Base-by-base conservation (phyloP, 257 asterid species). In the Mentha longifolia region DNA sequence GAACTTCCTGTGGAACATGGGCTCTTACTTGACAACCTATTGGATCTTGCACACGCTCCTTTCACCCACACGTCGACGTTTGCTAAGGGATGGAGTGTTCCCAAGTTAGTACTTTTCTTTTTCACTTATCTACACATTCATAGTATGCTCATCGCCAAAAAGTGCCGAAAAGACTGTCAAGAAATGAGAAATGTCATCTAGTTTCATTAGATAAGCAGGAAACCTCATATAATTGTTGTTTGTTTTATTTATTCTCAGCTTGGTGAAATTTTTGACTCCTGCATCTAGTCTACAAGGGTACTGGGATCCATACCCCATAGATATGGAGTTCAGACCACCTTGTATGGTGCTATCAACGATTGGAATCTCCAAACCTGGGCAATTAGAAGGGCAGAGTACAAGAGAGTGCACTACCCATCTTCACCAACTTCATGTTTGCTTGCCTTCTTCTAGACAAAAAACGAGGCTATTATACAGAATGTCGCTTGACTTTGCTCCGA, bases 21-120 rank as follows among this genome's bases (percentile, higher is more conserved):
- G 47, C 80, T 93, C 20, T 89, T 93, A 16, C 78, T 93, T 33
- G 98, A 93, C 91, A 93, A 93, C 82, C 95, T 93, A 74, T 81
- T 93, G 87, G 98, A 93, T 85, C 94, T 93, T 66, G 97, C 98
- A 71, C 98, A 93, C 76, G 98, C 98, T 50, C 98, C 97, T 62
- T 93, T 93, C 77, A 91, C 96, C 7, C 98, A 93, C 74, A 89
- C 98, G 33, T 93, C 98, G 25, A 93, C 98, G 2, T 93, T 93
- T 70, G 97, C 98, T 39, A 93, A 93, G 83, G 98, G 98, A 61
- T 93, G 98, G 98, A 85, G 86, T 56, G 91, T 93, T 58, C 98
- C 98, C 35, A 93, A 94, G 96, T 91, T 66, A 13, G 19, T 60
- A 52, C 74, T 47, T 15, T 15, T 46, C n/a, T 45, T 12, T 47